These are phyloP conservation scores for Phialophora macrospora DNA, from an alignment of 2,329 filamentous ascomycete species.

Conservation along the genomic window DNA sequence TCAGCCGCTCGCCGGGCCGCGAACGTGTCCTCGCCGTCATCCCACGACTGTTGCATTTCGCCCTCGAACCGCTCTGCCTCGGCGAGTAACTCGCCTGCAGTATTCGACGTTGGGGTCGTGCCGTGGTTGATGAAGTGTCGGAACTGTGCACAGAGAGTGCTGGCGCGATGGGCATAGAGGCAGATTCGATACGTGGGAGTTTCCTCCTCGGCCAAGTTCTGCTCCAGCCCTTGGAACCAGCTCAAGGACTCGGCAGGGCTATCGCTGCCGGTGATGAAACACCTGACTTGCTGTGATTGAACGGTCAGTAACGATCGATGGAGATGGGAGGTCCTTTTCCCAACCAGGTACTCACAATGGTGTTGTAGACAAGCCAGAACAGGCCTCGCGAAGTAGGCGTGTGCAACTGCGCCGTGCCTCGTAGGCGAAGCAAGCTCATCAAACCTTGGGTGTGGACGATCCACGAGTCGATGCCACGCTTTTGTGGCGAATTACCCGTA, in stretches of 20 bases:
- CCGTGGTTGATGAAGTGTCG: conserved; percentile 11
- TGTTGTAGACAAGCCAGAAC: conserved; percentile 31
- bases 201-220: conserved; percentile 17
- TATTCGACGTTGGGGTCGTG: not conserved
- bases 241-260: conserved; percentile 27
- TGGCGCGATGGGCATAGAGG: conserved; percentile 25
- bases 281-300: conserved; percentile 26
- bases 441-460: conserved; percentile 32
- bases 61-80: conserved; percentile 22
- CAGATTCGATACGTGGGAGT: conserved; percentile 18
- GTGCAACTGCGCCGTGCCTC: conserved; percentile 23
- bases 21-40: not conserved
- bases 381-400: conserved; percentile 19
- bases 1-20: not conserved
- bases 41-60: conserved; percentile 12
- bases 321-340: no score
- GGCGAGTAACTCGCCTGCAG: conserved; percentile 8
- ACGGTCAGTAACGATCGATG: not conserved
- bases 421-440: conserved; percentile 27
- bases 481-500: not conserved
- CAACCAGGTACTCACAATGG: conserved; percentile 22
- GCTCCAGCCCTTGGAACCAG: conserved; percentile 29
- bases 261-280: conserved; percentile 24
- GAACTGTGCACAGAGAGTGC: conserved; percentile 24
- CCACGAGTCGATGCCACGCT: conserved; percentile 24